Conservation (phyloP, 306 rosid species). For the Alnus rubra region DNA sequence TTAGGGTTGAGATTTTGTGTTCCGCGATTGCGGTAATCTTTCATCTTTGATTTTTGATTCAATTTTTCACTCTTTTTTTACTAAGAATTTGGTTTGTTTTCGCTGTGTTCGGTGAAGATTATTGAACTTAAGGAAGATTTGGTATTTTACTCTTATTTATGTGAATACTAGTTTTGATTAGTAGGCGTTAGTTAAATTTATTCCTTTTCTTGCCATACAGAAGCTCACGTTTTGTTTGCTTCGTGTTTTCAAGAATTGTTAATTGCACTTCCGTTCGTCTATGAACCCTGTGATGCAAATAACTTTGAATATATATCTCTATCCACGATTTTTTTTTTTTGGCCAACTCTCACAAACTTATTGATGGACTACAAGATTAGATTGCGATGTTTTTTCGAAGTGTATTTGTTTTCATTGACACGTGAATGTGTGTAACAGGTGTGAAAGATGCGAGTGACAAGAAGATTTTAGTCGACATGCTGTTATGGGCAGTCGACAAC, state of each 20-base stretch:
- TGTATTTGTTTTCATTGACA: conserved; percentile 10
- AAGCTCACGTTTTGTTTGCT: no score
- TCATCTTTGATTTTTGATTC: not conserved
- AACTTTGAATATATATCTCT: no score
- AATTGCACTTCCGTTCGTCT: no score
- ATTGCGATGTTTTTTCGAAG: not conserved
- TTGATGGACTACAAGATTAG: not conserved
- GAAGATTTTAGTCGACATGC: conserved; percentile 85
- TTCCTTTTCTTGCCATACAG: no score
- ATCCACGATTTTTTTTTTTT: not conserved
- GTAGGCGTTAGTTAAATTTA: no score
- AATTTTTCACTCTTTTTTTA: not conserved
- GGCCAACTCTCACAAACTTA: not conserved
- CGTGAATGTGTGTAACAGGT: conserved; percentile 37
- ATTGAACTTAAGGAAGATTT: not conserved
- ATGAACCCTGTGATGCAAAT: no score
- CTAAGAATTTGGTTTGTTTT: no score
- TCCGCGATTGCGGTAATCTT: not conserved
- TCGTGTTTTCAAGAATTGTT: no score
- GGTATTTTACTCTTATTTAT: not conserved
- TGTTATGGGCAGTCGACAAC: conserved; percentile 92
- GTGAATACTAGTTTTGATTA: not conserved
- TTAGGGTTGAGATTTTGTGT: not conserved
- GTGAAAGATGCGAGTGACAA: conserved; percentile 80
- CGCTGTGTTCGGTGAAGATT: not conserved